Evolutionary conservation across 2,329 filamentous ascomycete genomes (phyloP).

Genomic region (Sclerotinia minor): DNA sequence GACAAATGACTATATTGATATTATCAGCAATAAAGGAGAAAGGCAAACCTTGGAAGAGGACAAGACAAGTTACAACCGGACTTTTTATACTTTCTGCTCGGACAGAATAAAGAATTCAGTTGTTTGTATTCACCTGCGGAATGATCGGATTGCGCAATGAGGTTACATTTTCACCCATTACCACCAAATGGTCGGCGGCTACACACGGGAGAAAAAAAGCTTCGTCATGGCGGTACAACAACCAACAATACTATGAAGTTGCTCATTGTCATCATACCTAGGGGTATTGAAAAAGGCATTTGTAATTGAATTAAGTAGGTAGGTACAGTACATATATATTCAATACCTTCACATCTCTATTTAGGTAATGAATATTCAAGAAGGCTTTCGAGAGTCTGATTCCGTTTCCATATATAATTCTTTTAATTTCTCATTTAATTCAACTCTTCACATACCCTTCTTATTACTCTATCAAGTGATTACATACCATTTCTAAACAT

Average conservation of each 20-base stretch:
- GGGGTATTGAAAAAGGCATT: background rate
- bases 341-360: too few species aligned
- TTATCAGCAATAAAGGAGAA: too few species aligned
- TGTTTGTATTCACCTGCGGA: background rate
- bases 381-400: background rate
- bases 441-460: too few species aligned
- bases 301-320: background rate
- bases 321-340: too few species aligned
- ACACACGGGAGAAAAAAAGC: constrained; percentile 8
- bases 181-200: constrained; percentile 4
- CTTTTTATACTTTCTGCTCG: too few species aligned
- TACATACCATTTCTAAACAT: constrained; percentile 44
- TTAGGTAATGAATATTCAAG: background rate
- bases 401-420: background rate
- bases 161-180: background rate
- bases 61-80: too few species aligned
- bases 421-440: background rate
- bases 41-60: too few species aligned
- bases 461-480: too few species aligned
- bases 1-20: background rate
- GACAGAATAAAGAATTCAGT: background rate
- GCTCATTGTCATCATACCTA: background rate
- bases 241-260: background rate
- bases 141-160: background rate
- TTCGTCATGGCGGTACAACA: background rate